Base-by-base conservation (phyloP, 2,329 filamentous ascomycete species). In the Colletotrichum orbiculare region DNA sequence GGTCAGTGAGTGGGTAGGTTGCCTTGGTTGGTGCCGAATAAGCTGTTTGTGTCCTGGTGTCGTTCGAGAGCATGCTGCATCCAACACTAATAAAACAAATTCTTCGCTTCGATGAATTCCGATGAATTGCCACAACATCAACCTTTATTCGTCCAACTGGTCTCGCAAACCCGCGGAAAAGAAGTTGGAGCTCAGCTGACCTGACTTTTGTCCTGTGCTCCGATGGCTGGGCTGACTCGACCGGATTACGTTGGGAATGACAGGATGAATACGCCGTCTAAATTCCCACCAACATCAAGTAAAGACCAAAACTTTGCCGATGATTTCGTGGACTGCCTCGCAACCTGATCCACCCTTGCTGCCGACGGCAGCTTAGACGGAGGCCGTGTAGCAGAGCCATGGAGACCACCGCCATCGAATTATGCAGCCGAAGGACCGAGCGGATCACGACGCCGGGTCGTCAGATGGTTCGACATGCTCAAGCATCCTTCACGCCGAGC, bases 401-500 rank as follows among this genome's bases (percentile, higher is more conserved):
- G 35, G 43, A 48, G 46, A 25, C 37, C 15, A 35, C 45, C 11
- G 15, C 38, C 54, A 45, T 41, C 35, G 42, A 12, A 47, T 50
- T 42, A 50, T 49, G 37, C 46, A 13, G 45, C 43, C 6, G 35
- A 49, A 43, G 55, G 41, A 50, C 55, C n/a, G 42, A 11, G 45
- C 13, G 10, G 10, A 5, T 15, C 15, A 15, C 5, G 13, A 37
- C 46, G 43, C 10, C 46, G 46, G 41, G n/a, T 10, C 43, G n/a
- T 17, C 43, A 34, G 34, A 50, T 35, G 46, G 38, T 58, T 50
- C 55, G 35, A 35, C 46, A 43, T 47, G 38, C 46, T 46, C 42
- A 13, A 35, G 42, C 38, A 33, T n/a, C 54, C 42, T 49, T 49
- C 35, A 13, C 25, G 38, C 45, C 10, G 45, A 13, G 37, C 12